These are phyloP conservation scores for Pseudopyricularia cyperi DNA, from an alignment of 2,329 filamentous ascomycete species.

Conservation along the genomic window DNA sequence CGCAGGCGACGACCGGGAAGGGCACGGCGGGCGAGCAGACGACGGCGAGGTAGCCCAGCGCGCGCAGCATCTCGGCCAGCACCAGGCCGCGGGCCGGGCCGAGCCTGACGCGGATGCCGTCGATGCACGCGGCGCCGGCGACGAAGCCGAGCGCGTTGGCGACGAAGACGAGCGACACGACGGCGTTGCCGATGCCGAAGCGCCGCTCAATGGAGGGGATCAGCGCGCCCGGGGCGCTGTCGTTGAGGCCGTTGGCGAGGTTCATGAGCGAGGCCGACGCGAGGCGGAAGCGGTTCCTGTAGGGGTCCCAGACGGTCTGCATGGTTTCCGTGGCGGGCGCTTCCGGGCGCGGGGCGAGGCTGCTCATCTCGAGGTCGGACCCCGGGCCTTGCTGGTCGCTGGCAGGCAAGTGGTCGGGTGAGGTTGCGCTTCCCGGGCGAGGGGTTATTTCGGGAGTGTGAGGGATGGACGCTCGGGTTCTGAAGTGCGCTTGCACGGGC, in stretches of 20 bases:
- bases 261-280: constrained; percentile 50
- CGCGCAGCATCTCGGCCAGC: constrained; percentile 41
- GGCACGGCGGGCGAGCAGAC: constrained; percentile 54
- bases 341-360: constrained; percentile 26
- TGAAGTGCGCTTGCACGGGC: constrained; percentile 17
- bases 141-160: constrained; percentile 69
- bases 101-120: constrained; percentile 45
- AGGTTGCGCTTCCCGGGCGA: background rate
- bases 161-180: constrained; percentile 74
- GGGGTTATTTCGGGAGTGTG: background rate
- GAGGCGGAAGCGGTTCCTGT: constrained; percentile 60
- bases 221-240: constrained; percentile 63
- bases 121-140: constrained; percentile 55
- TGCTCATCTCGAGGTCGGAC: constrained; percentile 37
- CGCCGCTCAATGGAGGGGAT: constrained; percentile 69
- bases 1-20: constrained; percentile 51
- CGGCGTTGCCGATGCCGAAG: constrained; percentile 63
- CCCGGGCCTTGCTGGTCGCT: constrained; percentile 5
- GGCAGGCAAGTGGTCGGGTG: background rate
- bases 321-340: constrained; percentile 29
- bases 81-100: constrained; percentile 54
- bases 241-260: constrained; percentile 59
- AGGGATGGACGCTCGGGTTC: constrained; percentile 12
- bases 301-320: constrained; percentile 44
- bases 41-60: constrained; percentile 50